Base-by-base conservation (phyloP, 768 basidiomycete species). In the Suillus cothurnatus region DNA sequence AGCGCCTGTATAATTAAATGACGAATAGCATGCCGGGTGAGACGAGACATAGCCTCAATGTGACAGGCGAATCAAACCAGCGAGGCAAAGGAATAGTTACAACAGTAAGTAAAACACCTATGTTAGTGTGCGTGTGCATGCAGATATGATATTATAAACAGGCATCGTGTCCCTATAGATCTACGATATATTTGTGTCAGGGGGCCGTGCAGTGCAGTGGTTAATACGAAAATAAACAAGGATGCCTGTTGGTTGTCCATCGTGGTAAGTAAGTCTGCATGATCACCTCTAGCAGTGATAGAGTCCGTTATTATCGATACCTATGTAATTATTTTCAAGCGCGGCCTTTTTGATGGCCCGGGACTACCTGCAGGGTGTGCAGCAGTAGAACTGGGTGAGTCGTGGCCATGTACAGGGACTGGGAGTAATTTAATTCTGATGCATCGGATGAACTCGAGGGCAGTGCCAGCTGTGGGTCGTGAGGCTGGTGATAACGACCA, bases 391-490 rank as follows among this genome's bases (percentile, higher is more conserved):
- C 36, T 26, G 11, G 57, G 38, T 38, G 36, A 5, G 9, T 26
- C 38, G 23, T 38, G 38, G 17, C 7, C 36, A 28, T 17, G 17
- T 58, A 39, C 57, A 38, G 57, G 38, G 23, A 2, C 6, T 39
- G 36, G 36, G 57, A 38, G 57, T 26, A 58, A 9, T 36, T 26
- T 39, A 58, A 39, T 26, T 38, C 17, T 28, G 4, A 58, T 14
- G 15, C 26, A 4, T 19, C 57, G 57, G 9, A 58, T 58, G 26
- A 39, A 58, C 39, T 58, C 38, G 9, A 58, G 31, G 4, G 36
- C 57, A 9, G 36, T 58, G 38, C 57, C 57, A 11, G 57, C 57
- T 39, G 57, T 58, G 26, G 57, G 57, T 38, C 57, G 57, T 58
- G 23, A 36, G 23, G 36, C 57, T 19, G 57, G 57, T 26, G 23